Base-by-base conservation (phyloP, 2,329 filamentous ascomycete species). In the Fusarium clavum region DNA sequence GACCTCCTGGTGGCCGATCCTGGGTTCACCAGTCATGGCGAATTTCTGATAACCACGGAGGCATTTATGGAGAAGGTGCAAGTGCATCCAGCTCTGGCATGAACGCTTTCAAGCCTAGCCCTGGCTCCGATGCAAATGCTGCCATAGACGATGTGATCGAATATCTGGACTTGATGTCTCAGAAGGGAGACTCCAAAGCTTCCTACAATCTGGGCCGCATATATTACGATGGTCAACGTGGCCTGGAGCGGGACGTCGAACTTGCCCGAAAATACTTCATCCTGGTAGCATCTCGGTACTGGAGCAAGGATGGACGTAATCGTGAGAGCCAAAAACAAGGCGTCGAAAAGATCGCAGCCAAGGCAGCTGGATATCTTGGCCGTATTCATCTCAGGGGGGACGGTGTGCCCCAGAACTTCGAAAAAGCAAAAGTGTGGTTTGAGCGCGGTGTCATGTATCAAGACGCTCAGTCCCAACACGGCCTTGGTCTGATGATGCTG, bases 71-170 rank as follows among this genome's bases (percentile, higher is more conserved):
- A 48, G 94, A 97, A 80, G 97, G 96, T 6, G 96, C 96, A 14
- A 98, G 95, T 77, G 93, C 91, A 41, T 91, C 91, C 25, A 98
- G 94, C 77, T 92, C 96, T 0, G 96, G 96, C 7, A 86, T 88
- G 60, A 94, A 97, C 77, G 94, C 94, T 6, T 87, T 91, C 75
- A 90, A 90, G 68, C 88, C 90, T 22, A 89, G 90, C 59, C 87
- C 90, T 2, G 91, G 92, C 70, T 93, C 93, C 5, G 92, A 96
- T 76, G 89, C 92, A 2, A 92, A 97, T 75, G 94, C 94, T 2
- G 92, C 93, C 18, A 88, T 98, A 62, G 94, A 97, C 74, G 95
- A 99, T 79, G 92, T 98, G 18, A 89, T 99, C 63, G 96, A 99
- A 78, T 99, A 97, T 74, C 84, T 97, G 71, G 93, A 97, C 74